phyloP scores from a whole-genome alignment of 2,329 filamentous ascomycete genomes.

The Knufia fluminis region DNA sequence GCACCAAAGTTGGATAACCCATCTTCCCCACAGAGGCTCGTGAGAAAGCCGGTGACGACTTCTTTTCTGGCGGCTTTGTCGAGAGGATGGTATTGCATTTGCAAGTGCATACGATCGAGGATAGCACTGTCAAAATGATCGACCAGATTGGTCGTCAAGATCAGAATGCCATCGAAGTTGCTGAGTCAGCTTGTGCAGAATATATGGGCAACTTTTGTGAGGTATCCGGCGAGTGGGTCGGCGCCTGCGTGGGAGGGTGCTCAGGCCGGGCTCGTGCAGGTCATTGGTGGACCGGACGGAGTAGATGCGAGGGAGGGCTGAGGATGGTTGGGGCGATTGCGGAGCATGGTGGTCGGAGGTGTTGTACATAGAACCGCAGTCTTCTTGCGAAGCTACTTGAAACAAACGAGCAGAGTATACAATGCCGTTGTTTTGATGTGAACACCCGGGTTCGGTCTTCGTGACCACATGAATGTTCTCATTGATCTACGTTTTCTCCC shows the following conservation, averaged over 20 bases:
- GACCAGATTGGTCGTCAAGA: slow-evolving; percentile 23
- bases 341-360: neutral
- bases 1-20: too few species aligned
- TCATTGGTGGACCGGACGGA: slow-evolving; percentile 3
- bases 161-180: slow-evolving; percentile 22
- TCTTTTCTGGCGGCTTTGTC: slow-evolving; percentile 9
- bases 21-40: too few species aligned
- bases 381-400: too few species aligned
- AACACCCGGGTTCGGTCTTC: too few species aligned
- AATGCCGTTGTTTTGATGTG: too few species aligned
- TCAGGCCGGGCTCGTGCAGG: neutral
- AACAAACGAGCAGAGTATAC: too few species aligned
- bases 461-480: too few species aligned
- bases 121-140: slow-evolving; percentile 15
- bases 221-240: slow-evolving; percentile 2
- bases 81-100: too few species aligned
- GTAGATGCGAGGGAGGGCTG: slow-evolving; percentile 1
- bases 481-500: too few species aligned
- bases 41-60: too few species aligned
- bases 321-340: neutral
- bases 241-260: neutral
- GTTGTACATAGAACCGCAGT: too few species aligned
- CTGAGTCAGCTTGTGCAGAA: too few species aligned
- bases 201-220: slow-evolving; percentile 4
- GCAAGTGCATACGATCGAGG: slow-evolving; percentile 8